Percentiles rank a stretch among this genome's conserved stretches.
These are phyloP conservation scores for Candida glaebosa DNA, from an alignment of 805 yeast species.

Conservation along the genomic window DNA sequence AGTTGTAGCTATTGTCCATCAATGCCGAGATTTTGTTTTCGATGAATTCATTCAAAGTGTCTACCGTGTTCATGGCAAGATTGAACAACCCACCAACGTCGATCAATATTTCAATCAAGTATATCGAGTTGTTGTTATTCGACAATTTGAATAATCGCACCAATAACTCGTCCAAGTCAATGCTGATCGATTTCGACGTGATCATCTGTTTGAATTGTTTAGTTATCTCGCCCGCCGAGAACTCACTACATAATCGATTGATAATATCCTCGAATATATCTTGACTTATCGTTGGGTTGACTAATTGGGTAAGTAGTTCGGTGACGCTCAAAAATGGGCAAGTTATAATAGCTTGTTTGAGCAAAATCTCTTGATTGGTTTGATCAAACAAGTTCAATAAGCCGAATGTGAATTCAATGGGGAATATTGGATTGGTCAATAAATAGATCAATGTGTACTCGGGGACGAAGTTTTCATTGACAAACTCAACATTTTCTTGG, in stretches of 20 bases:
- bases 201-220: constrained; percentile 38
- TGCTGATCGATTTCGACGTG: constrained; percentile 17
- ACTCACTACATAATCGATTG: constrained; percentile 63
- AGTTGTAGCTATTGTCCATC: constrained; percentile 39
- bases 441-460: constrained; percentile 65
- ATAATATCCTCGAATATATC: constrained; percentile 69
- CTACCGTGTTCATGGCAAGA: constrained; percentile 52
- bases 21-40: constrained; percentile 44
- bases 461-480: constrained; percentile 39
- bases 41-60: constrained; percentile 42
- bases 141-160: constrained; percentile 32
- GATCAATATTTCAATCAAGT: constrained; percentile 58
- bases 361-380: constrained; percentile 52
- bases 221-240: constrained; percentile 57
- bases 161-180: constrained; percentile 37
- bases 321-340: constrained; percentile 64
- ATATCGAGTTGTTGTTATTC: constrained; percentile 53
- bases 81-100: constrained; percentile 74
- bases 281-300: constrained; percentile 47
- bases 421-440: constrained; percentile 85
- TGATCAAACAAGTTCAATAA: constrained; percentile 48
- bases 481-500: constrained; percentile 18
- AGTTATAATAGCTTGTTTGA: constrained; percentile 79
- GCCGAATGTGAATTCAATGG: constrained; percentile 52
- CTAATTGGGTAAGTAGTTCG: constrained; percentile 62